Percentiles rank a stretch among this genome's conserved stretches.
These are phyloP conservation scores for Chaetomium strumarium DNA, from an alignment of 2,329 filamentous ascomycete species.

Conservation along the genomic window DNA sequence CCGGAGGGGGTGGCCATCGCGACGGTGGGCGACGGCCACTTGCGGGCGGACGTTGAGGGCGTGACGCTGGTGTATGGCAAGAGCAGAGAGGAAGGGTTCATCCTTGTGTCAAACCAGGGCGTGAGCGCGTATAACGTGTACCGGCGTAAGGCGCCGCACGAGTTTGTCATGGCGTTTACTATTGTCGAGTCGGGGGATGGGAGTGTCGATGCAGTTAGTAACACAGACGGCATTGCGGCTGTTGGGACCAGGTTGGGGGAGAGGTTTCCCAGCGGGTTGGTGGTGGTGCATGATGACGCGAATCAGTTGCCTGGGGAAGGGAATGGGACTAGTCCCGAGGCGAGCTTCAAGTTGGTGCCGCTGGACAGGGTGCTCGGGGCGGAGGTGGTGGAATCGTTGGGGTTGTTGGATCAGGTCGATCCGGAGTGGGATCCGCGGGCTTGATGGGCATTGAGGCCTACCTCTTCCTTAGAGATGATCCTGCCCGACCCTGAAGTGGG, in stretches of 20 bases:
- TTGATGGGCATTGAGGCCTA: no score
- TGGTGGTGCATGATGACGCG: slow-evolving; percentile 15
- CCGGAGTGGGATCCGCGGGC: slow-evolving; percentile 10
- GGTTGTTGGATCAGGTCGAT: slow-evolving; percentile 11
- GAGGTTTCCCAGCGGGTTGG: slow-evolving; percentile 5
- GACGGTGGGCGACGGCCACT: slow-evolving; percentile 5
- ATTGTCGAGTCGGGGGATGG: not conserved
- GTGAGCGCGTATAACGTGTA: slow-evolving; percentile 16
- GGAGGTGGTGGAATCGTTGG: slow-evolving; percentile 5
- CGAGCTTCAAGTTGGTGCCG: slow-evolving; percentile 16
- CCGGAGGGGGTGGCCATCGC: not conserved
- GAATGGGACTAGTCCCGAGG: slow-evolving; percentile 12
- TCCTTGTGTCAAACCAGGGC: slow-evolving; percentile 11
- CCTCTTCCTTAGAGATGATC: no score
- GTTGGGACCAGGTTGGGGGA: slow-evolving; percentile 9
- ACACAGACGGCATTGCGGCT: slow-evolving; percentile 14
- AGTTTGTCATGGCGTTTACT: slow-evolving; percentile 13
- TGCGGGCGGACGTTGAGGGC: slow-evolving; percentile 13
- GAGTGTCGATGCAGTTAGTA: slow-evolving; percentile 10
- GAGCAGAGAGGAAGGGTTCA: slow-evolving; percentile 6
- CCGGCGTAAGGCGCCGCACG: slow-evolving; percentile 8
- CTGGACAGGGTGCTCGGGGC: slow-evolving; percentile 11
- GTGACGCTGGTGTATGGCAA: slow-evolving; percentile 12
- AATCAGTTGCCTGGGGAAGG: slow-evolving; percentile 14
- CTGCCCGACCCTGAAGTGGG: no score